Evolutionary conservation across 345 rosid genomes (phyloP).

Genomic region (Linum tenue): DNA sequence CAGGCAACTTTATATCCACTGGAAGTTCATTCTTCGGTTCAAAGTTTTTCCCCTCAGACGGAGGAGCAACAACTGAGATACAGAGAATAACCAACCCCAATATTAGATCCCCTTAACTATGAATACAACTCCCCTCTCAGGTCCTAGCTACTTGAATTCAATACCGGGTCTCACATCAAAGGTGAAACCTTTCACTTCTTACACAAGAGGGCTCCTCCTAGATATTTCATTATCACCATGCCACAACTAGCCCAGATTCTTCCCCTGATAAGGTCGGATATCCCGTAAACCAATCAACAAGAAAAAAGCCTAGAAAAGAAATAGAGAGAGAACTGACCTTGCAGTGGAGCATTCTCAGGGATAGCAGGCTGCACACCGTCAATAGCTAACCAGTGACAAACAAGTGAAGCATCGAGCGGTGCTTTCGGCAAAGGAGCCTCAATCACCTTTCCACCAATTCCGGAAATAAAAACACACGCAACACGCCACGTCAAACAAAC

Average conservation of each 20-base stretch:
- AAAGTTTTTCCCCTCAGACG: slow-evolving; percentile 40
- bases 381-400: slow-evolving; percentile 97
- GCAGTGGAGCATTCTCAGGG: slow-evolving; percentile 85
- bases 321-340: slow-evolving; percentile 44
- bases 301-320: background rate
- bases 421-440: slow-evolving; percentile 97
- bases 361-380: slow-evolving; percentile 95
- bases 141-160: too few relatives aligned
- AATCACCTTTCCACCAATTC: slow-evolving; percentile 45
- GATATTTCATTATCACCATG: background rate
- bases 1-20: slow-evolving; percentile 76
- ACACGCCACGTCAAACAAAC: slow-evolving; percentile 6
- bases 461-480: slow-evolving; percentile 12
- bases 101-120: slow-evolving; percentile 13
- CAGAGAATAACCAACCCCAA: slow-evolving; percentile 12
- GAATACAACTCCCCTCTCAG: background rate
- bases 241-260: too few relatives aligned
- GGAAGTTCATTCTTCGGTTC: slow-evolving; percentile 68
- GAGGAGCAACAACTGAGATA: slow-evolving; percentile 59
- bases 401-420: slow-evolving; percentile 74
- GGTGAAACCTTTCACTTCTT: slow-evolving; percentile 8
- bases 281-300: background rate
- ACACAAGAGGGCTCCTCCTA: background rate
- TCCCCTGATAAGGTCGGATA: too few relatives aligned
- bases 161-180: background rate